Evolutionary conservation across 805 yeast species (phyloP).

Genomic region (Ogataea parapolymorpha): DNA sequence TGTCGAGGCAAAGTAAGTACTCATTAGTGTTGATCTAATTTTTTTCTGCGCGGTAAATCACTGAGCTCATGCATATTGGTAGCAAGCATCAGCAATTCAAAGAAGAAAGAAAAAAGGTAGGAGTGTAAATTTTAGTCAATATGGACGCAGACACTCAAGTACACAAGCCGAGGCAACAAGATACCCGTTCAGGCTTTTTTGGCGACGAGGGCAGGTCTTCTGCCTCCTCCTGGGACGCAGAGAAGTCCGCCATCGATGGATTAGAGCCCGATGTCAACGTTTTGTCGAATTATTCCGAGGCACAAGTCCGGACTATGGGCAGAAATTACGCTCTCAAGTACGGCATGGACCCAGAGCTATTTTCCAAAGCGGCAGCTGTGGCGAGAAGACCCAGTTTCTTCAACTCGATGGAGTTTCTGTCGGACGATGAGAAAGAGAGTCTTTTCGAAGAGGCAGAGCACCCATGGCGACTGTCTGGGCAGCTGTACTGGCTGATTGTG

Average conservation of each 20-base stretch:
- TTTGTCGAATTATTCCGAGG: conserved; percentile 54
- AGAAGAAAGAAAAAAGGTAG: not conserved
- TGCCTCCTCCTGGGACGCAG: conserved; percentile 13
- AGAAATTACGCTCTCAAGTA: conserved; percentile 58
- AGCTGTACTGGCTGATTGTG: conserved; percentile 53
- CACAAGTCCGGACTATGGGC: conserved; percentile 68
- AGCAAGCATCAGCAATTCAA: conserved; percentile 1
- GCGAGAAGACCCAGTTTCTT: conserved; percentile 60
- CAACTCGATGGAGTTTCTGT: conserved; percentile 53
- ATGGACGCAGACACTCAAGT: conserved; percentile 5
- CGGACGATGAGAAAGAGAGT: conserved; percentile 52
- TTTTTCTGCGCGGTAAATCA: not conserved
- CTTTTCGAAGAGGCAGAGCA: conserved; percentile 45
- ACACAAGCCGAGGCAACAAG: not conserved
- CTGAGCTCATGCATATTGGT: not conserved
- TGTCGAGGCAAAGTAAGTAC: conserved; percentile 35
- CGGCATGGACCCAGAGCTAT: conserved; percentile 53
- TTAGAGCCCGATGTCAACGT: conserved; percentile 38
- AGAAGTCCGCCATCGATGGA: conserved; percentile 10
- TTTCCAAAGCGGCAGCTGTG: conserved; percentile 63
- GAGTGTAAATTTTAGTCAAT: not conserved
- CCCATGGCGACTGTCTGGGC: conserved; percentile 44
- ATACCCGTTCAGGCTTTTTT: not conserved
- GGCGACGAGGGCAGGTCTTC: conserved; percentile 5
- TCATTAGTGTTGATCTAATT: not conserved